Evolutionary conservation across 2,329 filamentous ascomycete species (phyloP), one percentile per base, ranked within the genome.

Genomic region (Aaosphaeria pasadenensis): DNA sequence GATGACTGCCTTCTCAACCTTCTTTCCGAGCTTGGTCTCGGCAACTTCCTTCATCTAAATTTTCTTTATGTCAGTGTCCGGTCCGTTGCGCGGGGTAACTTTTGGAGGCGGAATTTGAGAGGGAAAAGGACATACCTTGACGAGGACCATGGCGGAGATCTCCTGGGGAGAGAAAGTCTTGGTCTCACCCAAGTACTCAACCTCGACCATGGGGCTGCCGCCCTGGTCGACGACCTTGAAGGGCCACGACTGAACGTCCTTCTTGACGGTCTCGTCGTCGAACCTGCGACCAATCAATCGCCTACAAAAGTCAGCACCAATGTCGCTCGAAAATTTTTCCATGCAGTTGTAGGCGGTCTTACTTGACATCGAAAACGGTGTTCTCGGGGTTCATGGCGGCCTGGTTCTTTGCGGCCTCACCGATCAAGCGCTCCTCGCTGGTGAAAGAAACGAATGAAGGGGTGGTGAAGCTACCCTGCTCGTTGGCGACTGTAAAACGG

Each of bases 401-500:
- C 86, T 96, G 91, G 84, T 99, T 99, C 89, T 97, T 99, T 72
- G 94, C 94, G 54, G 94, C 92, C 84, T 97, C 94, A 82, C 94
- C 94, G 72, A 97, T 97, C 79, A 99, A 81, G 77, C 94, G 91
- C 84, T 99, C 94, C 82, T 96, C 90, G 70, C 92, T 87, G 74
- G 91, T 96, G 86, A 99, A 99, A 67, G 90, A 95, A 73, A 99
- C 94, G 83, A 96, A 99, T 49, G 94, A 97, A 63, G 94, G 94
- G 58, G 94, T 97, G 72, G 94, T 97, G 81, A 96, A 96, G 80
- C 85, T 91, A 84, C 92, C 92, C 86, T 97, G 92, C 85, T 97
- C 92, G 81, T 97, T 97, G 87, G 92, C 92, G 77, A 97, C 83
- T 86, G 61, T 39, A 24, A 24, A 24, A 24, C 17, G 50, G 45